Percentiles rank a stretch among this genome's conserved stretches.
phyloP scores from a whole-genome alignment of 2,329 filamentous ascomycete genomes.

The Alternaria brassicicola region DNA sequence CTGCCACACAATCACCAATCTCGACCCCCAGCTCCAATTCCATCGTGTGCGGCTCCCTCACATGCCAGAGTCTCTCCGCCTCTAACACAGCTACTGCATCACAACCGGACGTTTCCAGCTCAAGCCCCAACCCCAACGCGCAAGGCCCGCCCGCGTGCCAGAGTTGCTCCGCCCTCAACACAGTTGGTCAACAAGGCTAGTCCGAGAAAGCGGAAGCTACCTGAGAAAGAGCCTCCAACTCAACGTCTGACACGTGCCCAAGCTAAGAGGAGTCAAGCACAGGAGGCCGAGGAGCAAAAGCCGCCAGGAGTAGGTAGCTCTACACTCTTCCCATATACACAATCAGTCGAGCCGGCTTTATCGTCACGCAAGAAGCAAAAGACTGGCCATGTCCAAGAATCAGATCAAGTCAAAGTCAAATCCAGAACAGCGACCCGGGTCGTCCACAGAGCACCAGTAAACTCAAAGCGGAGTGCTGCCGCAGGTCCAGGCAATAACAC shows the following conservation, averaged over 20 bases:
- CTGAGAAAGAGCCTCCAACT: not conserved
- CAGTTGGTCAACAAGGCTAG: conserved; percentile 5
- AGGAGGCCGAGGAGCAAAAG: not conserved
- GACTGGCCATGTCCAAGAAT: not conserved
- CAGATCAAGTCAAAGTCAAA: not conserved
- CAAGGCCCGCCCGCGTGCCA: not conserved
- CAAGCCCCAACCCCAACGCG: not conserved
- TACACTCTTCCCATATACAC: not conserved
- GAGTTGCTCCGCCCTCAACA: conserved; percentile 2
- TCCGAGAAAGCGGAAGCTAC: conserved; percentile 12
- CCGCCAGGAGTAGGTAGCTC: not conserved
- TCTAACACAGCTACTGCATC: conserved; percentile 6
- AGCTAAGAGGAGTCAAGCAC: conserved; percentile 10
- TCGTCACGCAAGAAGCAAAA: conserved; percentile 9
- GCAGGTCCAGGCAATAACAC: not conserved
- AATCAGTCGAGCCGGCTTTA: conserved; percentile 34
- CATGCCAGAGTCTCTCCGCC: not conserved
- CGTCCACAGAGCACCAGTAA: not conserved
- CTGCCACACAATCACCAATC: not conserved
- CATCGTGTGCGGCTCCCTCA: not conserved
- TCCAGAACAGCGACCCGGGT: not conserved
- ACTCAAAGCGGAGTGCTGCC: not conserved
- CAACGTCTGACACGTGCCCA: conserved; percentile 18
- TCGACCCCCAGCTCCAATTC: not conserved
- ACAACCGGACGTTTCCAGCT: not conserved